These are phyloP conservation scores for Angophora floribunda DNA, from an alignment of 345 rosid species.

Conservation along the genomic window DNA sequence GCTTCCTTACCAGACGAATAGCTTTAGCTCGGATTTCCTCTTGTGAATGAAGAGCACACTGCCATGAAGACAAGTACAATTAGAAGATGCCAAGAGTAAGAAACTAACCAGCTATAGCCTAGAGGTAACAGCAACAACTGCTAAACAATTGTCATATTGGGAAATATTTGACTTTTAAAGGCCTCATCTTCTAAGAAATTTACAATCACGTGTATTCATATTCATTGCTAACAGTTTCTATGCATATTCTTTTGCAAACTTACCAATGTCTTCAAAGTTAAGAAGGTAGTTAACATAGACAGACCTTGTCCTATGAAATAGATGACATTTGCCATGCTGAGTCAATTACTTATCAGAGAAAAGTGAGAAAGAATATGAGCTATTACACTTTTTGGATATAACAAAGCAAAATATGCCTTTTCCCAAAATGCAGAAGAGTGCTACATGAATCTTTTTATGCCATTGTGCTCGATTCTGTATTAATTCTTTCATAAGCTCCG, in stretches of 20 bases:
- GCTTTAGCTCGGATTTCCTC: slow-evolving; percentile 90
- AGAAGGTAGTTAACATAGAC: background rate
- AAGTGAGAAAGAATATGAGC: background rate
- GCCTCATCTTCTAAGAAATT: background rate
- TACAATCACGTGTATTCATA: background rate
- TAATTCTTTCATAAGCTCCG: background rate
- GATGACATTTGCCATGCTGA: background rate
- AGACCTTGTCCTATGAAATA: background rate
- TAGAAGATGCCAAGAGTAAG: background rate
- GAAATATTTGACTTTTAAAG: background rate
- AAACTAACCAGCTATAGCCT: background rate
- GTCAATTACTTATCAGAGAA: background rate
- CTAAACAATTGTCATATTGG: background rate
- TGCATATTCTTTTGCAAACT: background rate
- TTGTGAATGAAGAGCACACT: slow-evolving; percentile 94
- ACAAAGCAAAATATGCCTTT: background rate
- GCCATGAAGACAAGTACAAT: slow-evolving; percentile 22
- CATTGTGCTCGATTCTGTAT: background rate
- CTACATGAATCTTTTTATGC: background rate
- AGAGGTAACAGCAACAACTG: background rate
- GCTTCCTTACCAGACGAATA: slow-evolving; percentile 69
- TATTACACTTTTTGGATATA: background rate
- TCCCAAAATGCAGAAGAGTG: background rate
- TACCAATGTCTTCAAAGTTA: background rate
- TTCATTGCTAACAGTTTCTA: background rate